Conservation (phyloP, 805 yeast genomes). For the Spencermartinsiella europaea region DNA sequence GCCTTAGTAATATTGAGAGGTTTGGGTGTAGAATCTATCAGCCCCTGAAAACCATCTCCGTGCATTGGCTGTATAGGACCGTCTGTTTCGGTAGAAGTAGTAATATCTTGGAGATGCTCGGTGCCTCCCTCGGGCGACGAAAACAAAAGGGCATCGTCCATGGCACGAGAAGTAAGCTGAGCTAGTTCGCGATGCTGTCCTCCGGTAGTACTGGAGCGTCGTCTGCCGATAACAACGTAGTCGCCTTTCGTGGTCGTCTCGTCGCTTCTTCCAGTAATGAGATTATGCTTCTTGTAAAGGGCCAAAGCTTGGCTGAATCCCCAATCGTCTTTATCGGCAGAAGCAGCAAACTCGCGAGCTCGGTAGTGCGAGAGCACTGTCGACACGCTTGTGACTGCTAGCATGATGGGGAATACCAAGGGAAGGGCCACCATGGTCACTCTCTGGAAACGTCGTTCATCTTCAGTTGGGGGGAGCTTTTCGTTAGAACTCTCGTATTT, state of each 20-base stretch:
- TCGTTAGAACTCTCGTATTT: constrained; percentile 9
- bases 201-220: no score
- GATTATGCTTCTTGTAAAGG: constrained; percentile 1
- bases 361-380: constrained; percentile 19
- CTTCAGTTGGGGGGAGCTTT: constrained; percentile 2
- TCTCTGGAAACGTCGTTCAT: constrained; percentile 16
- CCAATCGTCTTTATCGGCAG: background rate
- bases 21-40: constrained; percentile 17
- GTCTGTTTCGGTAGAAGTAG: background rate
- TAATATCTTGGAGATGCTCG: background rate
- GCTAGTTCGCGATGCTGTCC: background rate
- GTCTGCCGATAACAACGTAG: background rate
- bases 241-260: background rate
- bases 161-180: background rate
- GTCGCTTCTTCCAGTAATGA: constrained; percentile 3
- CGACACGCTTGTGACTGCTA: constrained; percentile 17
- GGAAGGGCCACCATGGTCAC: constrained; percentile 14
- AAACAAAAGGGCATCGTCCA: background rate
- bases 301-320: background rate
- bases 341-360: constrained; percentile 11
- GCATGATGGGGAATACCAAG: constrained; percentile 17
- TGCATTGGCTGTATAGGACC: constrained; percentile 6
- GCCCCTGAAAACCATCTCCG: constrained; percentile 14
- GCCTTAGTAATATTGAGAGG: constrained; percentile 27
- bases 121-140: background rate